Base-by-base conservation (phyloP, 83 land plant genomes). In the Diphasiastrum complanatum region DNA sequence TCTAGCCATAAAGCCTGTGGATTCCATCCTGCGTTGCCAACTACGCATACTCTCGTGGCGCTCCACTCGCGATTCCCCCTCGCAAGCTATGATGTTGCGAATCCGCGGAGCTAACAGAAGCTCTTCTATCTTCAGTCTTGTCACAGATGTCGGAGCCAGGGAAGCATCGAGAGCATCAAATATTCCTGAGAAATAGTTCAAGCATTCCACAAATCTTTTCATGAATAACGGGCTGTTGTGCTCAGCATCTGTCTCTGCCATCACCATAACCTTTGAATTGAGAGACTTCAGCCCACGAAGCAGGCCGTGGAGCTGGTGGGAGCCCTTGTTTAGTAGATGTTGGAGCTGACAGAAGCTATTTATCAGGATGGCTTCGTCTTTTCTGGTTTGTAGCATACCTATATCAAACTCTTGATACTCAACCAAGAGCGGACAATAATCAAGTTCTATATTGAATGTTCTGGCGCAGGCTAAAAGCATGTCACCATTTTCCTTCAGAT, bases 321-420 rank as follows among this genome's bases (percentile, higher is more conserved):
- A 25, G 29, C 25, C 58, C 5, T 33, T 11, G n/a, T 30, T 54
- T 4, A 54, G 6, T 14, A 23, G 14, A 11, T 25, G n/a, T 14
- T 54, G 58, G 58, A 54, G 29, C 58, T 54, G 58, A 33, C 58
- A 26, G 16, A 54, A 25, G 33, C 58, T 54, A 25, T 54, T 54
- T 4, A 54, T 28, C n/a, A 54, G 34, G 5, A 54, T 33, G 11
- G 58, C 58, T n/a, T 54, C 58, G 5, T 33, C 58, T 25, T 25
- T n/a, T 28, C 58, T 22, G 33, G 29, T 22, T 25, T 54, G 33
- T 4, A 54, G 10, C 58, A 54, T 54, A 14, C 58, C 58, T 14
- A 33, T n/a, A 28, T 54, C 23, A 24, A 48, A 48, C 51, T 6
- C n/a, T 24, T 48, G 23, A 6, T 18, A 24, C 51, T 48, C 51